Conservation (phyloP, 1,284 basidiomycete genomes). For the Trichosporon inkin region DNA sequence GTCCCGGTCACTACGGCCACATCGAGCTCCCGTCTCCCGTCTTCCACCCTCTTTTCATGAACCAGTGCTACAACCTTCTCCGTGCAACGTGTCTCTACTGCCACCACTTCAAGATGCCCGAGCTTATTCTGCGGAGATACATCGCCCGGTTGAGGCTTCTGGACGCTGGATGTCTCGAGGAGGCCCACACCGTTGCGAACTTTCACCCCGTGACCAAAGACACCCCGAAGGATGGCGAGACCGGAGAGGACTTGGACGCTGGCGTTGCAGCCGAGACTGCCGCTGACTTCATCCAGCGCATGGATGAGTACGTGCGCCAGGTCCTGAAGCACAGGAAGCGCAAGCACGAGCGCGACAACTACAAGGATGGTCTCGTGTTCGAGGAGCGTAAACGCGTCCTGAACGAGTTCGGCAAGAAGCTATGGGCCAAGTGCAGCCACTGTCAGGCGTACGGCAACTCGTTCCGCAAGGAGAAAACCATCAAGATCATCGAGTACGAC, state of each 20-base stretch:
- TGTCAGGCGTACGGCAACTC: slow-evolving; percentile 70
- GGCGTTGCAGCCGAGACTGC: slow-evolving; percentile 53
- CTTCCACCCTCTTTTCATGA: slow-evolving; percentile 95
- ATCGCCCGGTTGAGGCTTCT: slow-evolving; percentile 82
- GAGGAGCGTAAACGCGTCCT: slow-evolving; percentile 81
- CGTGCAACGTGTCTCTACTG: slow-evolving; percentile 93
- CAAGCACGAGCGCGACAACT: slow-evolving; percentile 66
- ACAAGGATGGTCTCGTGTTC: slow-evolving; percentile 85
- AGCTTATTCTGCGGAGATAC: slow-evolving; percentile 71
- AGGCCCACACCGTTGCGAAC: slow-evolving; percentile 71
- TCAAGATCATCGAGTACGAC: slow-evolving; percentile 92
- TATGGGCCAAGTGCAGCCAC: slow-evolving; percentile 63
- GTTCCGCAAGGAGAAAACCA: slow-evolving; percentile 88
- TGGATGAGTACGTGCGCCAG: slow-evolving; percentile 68
- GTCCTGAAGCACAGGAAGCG: slow-evolving; percentile 59
- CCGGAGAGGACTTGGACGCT: slow-evolving; percentile 51
- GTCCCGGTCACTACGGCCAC: slow-evolving; percentile 82
- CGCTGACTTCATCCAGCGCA: slow-evolving; percentile 62
- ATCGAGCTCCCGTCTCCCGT: slow-evolving; percentile 94
- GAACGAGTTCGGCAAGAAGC: slow-evolving; percentile 69
- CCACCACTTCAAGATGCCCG: slow-evolving; percentile 81
- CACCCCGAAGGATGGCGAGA: slow-evolving; percentile 47
- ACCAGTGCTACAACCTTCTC: slow-evolving; percentile 81
- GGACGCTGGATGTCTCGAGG: slow-evolving; percentile 82
- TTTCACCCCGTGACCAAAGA: slow-evolving; percentile 50